phyloP scores from a whole-genome alignment of 306 rosid species.

The Luffa aegyptiaca region DNA sequence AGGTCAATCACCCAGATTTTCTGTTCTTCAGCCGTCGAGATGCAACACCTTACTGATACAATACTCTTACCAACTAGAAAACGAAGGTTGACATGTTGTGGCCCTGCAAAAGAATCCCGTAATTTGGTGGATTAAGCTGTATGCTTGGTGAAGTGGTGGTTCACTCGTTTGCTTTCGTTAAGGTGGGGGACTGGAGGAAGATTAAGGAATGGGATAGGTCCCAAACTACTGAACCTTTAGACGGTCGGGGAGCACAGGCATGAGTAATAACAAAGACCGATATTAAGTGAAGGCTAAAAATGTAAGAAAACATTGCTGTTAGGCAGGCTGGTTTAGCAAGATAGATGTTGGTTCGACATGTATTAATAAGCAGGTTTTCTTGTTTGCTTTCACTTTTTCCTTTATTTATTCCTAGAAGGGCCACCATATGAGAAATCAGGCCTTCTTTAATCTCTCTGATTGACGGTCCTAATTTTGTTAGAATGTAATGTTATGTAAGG shows the following conservation, averaged over 20 bases:
- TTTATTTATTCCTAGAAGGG: neutral
- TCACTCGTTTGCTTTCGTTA: neutral
- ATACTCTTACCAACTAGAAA: neutral
- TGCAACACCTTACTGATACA: neutral
- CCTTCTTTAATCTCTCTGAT: neutral
- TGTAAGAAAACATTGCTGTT: neutral
- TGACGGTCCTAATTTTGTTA: slow-evolving; percentile 1
- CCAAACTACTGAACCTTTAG: neutral
- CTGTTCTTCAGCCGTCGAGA: slow-evolving; percentile 23
- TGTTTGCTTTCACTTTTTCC: neutral
- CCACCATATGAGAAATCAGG: slow-evolving; percentile 1
- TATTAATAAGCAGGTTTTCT: neutral
- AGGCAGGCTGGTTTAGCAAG: neutral
- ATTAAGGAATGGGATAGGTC: neutral
- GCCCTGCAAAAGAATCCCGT: neutral
- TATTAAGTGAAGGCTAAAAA: neutral
- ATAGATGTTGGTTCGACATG: neutral
- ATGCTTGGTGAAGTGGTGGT: neutral
- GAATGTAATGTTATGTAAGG: neutral
- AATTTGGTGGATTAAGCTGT: neutral
- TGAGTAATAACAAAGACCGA: neutral
- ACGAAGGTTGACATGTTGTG: neutral
- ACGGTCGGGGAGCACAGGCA: neutral
- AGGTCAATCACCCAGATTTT: slow-evolving; percentile 41
- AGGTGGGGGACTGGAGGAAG: neutral